phyloP scores from a whole-genome alignment of 1,139 yeast species.

The Kodamaea arcana region DNA sequence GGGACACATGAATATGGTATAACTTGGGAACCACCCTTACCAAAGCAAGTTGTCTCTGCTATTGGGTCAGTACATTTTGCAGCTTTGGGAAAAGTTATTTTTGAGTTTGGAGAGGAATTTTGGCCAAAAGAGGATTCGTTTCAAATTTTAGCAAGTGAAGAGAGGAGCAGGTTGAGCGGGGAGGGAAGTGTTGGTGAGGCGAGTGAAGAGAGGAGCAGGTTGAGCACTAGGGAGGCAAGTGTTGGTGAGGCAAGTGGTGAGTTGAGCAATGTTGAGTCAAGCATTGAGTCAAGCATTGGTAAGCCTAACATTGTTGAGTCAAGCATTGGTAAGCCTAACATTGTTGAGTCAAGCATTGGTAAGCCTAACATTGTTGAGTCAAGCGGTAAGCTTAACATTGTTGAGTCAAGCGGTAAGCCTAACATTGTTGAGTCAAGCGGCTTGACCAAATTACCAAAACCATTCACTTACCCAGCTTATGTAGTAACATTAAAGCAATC shows the following conservation, averaged over 20 bases:
- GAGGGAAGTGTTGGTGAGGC: conserved; percentile 1
- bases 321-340: conserved; percentile 1
- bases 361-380: no score
- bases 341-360: not conserved
- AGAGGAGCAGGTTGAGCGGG: no score
- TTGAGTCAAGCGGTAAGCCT: conserved; percentile 1
- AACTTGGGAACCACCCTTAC: conserved; percentile 58
- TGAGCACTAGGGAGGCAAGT: no score
- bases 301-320: not conserved
- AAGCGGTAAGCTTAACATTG: no score
- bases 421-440: not conserved
- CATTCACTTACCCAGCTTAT: conserved; percentile 29
- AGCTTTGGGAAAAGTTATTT: conserved; percentile 69
- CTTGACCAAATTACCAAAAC: conserved; percentile 15
- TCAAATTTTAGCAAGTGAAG: conserved; percentile 37
- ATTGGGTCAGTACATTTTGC: conserved; percentile 58
- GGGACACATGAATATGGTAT: conserved; percentile 39
- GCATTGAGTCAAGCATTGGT: no score
- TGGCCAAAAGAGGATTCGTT: conserved; percentile 62
- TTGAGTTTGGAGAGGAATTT: conserved; percentile 65
- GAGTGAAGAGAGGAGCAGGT: not conserved
- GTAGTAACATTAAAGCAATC: conserved; percentile 33
- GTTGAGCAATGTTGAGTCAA: not conserved
- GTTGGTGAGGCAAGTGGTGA: no score
- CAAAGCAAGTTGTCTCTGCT: conserved; percentile 40